Conservation (phyloP, 306 rosid genomes). For the Vicia villosa region DNA sequence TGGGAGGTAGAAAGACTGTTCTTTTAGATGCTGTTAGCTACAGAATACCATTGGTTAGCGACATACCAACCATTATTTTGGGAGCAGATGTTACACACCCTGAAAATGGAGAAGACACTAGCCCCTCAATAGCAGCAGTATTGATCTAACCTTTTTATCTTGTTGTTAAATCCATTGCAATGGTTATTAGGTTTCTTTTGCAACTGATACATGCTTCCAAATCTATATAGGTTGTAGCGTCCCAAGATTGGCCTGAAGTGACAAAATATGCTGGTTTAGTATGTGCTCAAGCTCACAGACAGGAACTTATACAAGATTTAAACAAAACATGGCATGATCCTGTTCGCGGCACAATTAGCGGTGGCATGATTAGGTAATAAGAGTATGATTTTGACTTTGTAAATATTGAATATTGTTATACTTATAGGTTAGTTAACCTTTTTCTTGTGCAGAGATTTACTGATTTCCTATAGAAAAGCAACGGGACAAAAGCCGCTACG, state of each 20-base stretch:
- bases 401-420: background rate
- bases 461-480: slow-evolving; percentile 86
- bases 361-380: slow-evolving; percentile 88
- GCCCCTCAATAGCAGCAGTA: slow-evolving; percentile 98
- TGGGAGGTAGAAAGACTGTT: slow-evolving; percentile 96
- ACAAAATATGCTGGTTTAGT: slow-evolving; percentile 95
- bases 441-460: slow-evolving; percentile 68
- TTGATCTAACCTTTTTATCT: slow-evolving; percentile 9
- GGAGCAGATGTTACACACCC: slow-evolving; percentile 99
- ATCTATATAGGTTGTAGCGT: slow-evolving; percentile 87
- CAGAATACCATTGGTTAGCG: slow-evolving; percentile 88
- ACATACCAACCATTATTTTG: slow-evolving; percentile 86
- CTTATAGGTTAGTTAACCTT: background rate
- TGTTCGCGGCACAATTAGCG: slow-evolving; percentile 68
- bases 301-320: slow-evolving; percentile 91
- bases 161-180: background rate
- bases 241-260: slow-evolving; percentile 98
- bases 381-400: background rate
- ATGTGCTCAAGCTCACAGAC: slow-evolving; percentile 94
- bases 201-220: slow-evolving; percentile 35
- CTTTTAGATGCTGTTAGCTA: slow-evolving; percentile 83
- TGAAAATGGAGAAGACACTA: slow-evolving; percentile 94
- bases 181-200: slow-evolving; percentile 15
- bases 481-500: slow-evolving; percentile 92
- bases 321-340: slow-evolving; percentile 96